Evolutionary conservation across 441 rosid species (phyloP), one percentile per base, ranked within the genome.

Genomic region (Hypseocharis bilobata): DNA sequence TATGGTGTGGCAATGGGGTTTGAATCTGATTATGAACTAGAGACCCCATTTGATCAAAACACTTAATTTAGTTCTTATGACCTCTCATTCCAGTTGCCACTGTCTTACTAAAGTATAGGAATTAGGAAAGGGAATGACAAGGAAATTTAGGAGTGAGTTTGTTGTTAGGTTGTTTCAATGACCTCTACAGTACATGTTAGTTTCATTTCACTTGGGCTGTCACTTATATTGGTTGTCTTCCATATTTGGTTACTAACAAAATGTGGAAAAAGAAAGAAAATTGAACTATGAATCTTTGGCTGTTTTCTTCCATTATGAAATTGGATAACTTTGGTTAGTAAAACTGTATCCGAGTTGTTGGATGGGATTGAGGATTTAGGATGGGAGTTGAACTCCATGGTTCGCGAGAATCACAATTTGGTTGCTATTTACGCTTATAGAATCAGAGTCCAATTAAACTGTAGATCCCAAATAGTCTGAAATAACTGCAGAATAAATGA

Each of bases 171-270:
- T 42, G 51, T 3, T 38, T 44, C 19, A 44, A 16, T 2, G 51
- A n/a, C 14, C 51, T 44, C 51, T n/a, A 6, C 45, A 2, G 45
- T 14, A 38, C 44, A 38, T 38, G n/a, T n/a, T n/a, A n/a, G n/a
- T n/a, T n/a, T n/a, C n/a, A n/a, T n/a, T n/a, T n/a, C n/a, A n/a
- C n/a, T n/a, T n/a, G n/a, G n/a, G n/a, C n/a, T 38, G 14, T 30
- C 54, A 47, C 6, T 65, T 26, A 27, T 56, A 60, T 65, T 68
- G 16, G 65, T 42, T 69, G 66, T 19, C 54, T 30, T 60, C 2
- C 10, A 25, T 45, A 11, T 65, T 76, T 54, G 30, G 61, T 65
- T 78, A 45, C 29, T 57, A 3, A n/a, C 44, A 60, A 36, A 56
- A 7, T 40, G 51, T 52, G 45, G 13, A 45, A 28, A 51, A 40